Percentiles rank a stretch among this genome's conserved stretches.
These are phyloP conservation scores for Myochromella boudieri DNA, from an alignment of 768 basidiomycete genomes.

Conservation along the genomic window DNA sequence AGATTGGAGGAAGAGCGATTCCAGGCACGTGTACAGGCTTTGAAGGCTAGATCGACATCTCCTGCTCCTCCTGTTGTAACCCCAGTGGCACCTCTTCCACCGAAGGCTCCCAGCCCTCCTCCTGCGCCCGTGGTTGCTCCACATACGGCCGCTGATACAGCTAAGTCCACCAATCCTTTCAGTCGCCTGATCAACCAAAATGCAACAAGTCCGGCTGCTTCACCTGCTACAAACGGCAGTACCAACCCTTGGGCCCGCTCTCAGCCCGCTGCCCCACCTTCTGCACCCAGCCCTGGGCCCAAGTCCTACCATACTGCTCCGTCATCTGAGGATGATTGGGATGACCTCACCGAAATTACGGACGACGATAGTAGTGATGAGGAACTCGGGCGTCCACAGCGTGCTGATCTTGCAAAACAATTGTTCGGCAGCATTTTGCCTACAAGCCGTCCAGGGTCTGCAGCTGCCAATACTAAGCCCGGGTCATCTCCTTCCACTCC, in stretches of 20 bases:
- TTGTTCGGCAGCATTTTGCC: constrained; percentile 77
- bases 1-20: constrained; percentile 36
- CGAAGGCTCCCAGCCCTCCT: constrained; percentile 21
- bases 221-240: constrained; percentile 37
- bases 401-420: constrained; percentile 72
- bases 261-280: constrained; percentile 31
- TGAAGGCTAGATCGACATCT: constrained; percentile 36
- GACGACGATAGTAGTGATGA: constrained; percentile 83
- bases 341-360: constrained; percentile 70
- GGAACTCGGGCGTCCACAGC: constrained; percentile 57
- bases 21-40: constrained; percentile 35
- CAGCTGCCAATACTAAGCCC: constrained; percentile 38
- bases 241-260: constrained; percentile 71
- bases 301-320: constrained; percentile 67
- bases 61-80: constrained; percentile 25
- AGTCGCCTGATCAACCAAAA: constrained; percentile 61
- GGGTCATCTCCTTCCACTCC: constrained; percentile 49
- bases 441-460: constrained; percentile 53
- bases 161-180: constrained; percentile 81
- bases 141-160: constrained; percentile 28
- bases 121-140: constrained; percentile 29
- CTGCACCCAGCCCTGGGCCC: constrained; percentile 45
- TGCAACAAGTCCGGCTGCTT: constrained; percentile 29
- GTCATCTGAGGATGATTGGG: constrained; percentile 78
- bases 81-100: constrained; percentile 30